A percentile compares a stretch with the other conserved stretches of the same genome.
Evolutionary conservation across 2,329 filamentous ascomycete species (phyloP).

Genomic region (Bipolaris gigantea): DNA sequence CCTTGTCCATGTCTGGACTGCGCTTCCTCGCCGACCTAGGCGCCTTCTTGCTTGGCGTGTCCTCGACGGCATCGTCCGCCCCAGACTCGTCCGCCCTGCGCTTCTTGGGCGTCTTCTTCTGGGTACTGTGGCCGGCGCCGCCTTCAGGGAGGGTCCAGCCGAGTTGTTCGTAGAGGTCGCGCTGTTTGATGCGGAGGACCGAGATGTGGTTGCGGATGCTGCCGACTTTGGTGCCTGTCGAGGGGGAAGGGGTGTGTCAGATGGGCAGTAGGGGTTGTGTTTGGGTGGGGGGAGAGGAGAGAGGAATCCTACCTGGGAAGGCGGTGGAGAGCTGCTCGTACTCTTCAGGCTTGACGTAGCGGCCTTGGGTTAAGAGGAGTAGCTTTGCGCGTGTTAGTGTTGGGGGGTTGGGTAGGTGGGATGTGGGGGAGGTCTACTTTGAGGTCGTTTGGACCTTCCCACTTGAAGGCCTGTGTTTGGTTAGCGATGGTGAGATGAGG

Average conservation of each 20-base stretch:
- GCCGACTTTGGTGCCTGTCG: conserved; percentile 10
- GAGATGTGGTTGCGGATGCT: conserved; percentile 23
- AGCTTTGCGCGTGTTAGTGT: conserved; percentile 19
- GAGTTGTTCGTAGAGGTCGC: conserved; percentile 16
- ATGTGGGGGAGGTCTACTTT: conserved; percentile 1
- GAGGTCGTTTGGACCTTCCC: conserved; percentile 19
- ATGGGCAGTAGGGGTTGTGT: no score
- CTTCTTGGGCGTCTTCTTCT: conserved; percentile 10
- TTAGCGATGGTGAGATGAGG: neutral
- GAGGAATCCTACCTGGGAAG: conserved; percentile 17
- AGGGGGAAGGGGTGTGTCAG: neutral
- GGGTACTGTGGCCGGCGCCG: conserved; percentile 4
- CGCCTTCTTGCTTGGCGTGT: conserved; percentile 19
- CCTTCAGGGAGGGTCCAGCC: conserved; percentile 18
- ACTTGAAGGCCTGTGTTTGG: conserved; percentile 14
- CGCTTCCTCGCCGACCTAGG: no score
- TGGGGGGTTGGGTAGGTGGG: conserved; percentile 25
- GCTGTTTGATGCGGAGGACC: conserved; percentile 14
- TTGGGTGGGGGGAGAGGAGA: neutral
- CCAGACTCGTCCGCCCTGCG: neutral
- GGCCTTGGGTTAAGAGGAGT: conserved; percentile 24
- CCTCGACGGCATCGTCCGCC: neutral
- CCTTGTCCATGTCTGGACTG: no score
- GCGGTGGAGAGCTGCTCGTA: conserved; percentile 15
- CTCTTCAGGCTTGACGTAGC: conserved; percentile 18